These are phyloP conservation scores for Myriosclerotinia scirpicola DNA, from an alignment of 2,329 filamentous ascomycete genomes.

Conservation along the genomic window DNA sequence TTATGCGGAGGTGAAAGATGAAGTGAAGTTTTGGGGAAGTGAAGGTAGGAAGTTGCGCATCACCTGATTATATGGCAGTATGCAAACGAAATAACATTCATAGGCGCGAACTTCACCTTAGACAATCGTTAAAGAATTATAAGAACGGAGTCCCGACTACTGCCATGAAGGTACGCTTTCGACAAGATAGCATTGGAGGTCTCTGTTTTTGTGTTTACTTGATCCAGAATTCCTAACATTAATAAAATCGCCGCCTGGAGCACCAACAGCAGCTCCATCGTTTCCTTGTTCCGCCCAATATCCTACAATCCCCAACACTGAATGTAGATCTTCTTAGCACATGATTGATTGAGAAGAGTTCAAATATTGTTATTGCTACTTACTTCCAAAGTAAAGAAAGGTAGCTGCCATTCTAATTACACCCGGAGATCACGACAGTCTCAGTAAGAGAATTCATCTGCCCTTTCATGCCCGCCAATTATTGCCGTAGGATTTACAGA, in stretches of 20 bases:
- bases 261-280: background rate
- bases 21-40: slow-evolving; percentile 3
- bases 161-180: background rate
- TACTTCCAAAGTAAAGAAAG: background rate
- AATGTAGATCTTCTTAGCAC: background rate
- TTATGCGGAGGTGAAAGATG: background rate
- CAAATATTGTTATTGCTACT: background rate
- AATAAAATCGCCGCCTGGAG: background rate
- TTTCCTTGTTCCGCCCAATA: background rate
- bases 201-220: background rate
- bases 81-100: background rate
- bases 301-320: background rate
- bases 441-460: background rate
- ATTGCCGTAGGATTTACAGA: background rate
- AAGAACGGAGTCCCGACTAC: background rate
- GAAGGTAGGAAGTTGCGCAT: background rate
- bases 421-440: background rate
- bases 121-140: background rate
- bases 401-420: background rate
- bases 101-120: background rate
- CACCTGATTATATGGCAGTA: background rate
- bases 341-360: background rate
- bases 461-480: background rate
- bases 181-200: background rate
- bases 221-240: background rate